Conservation (phyloP, 1,284 basidiomycete species). For the Boletus coffeatus region DNA sequence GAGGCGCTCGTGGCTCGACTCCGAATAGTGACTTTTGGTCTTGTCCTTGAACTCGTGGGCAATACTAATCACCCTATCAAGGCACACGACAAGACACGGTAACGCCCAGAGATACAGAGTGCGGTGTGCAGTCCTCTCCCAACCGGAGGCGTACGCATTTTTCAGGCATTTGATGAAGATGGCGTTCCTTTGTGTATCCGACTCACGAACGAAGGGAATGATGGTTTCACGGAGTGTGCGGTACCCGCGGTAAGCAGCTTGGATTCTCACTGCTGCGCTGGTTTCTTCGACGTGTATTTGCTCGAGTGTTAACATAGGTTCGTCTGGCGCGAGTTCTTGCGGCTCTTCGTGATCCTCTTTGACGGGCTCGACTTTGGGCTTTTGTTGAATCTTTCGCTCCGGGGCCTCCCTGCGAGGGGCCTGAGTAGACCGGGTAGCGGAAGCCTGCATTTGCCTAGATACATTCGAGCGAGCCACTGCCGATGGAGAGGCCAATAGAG, state of each 20-base stretch:
- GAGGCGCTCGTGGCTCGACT: slow-evolving; percentile 28
- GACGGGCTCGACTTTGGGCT: slow-evolving; percentile 7
- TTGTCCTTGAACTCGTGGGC: slow-evolving; percentile 30
- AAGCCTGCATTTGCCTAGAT: slow-evolving; percentile 3
- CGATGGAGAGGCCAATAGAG: slow-evolving; percentile 14
- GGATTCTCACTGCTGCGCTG: slow-evolving; percentile 14
- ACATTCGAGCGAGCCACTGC: slow-evolving; percentile 12
- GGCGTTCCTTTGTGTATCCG: slow-evolving; percentile 21
- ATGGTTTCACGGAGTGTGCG: slow-evolving; percentile 18
- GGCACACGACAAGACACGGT: slow-evolving; percentile 41
- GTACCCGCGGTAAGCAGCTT: slow-evolving; percentile 22
- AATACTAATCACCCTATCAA: slow-evolving; percentile 34
- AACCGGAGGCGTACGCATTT: slow-evolving; percentile 29
- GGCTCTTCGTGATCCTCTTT: slow-evolving; percentile 17
- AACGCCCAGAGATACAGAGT: slow-evolving; percentile 45
- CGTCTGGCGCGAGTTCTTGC: slow-evolving; percentile 7
- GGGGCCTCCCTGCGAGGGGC: neutral
- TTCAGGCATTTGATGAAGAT: slow-evolving; percentile 33
- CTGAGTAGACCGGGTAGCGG: slow-evolving; percentile 10
- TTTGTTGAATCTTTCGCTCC: slow-evolving; percentile 2
- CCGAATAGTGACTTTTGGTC: slow-evolving; percentile 31
- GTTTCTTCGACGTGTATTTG: slow-evolving; percentile 21
- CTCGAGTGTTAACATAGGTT: slow-evolving; percentile 9
- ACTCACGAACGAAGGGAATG: slow-evolving; percentile 24
- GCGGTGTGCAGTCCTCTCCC: slow-evolving; percentile 35